A percentile compares a stretch with the other conserved stretches of the same genome.
Evolutionary conservation across 495 filamentous ascomycete species (phyloP).

Genomic region (Neurospora sp.): DNA sequence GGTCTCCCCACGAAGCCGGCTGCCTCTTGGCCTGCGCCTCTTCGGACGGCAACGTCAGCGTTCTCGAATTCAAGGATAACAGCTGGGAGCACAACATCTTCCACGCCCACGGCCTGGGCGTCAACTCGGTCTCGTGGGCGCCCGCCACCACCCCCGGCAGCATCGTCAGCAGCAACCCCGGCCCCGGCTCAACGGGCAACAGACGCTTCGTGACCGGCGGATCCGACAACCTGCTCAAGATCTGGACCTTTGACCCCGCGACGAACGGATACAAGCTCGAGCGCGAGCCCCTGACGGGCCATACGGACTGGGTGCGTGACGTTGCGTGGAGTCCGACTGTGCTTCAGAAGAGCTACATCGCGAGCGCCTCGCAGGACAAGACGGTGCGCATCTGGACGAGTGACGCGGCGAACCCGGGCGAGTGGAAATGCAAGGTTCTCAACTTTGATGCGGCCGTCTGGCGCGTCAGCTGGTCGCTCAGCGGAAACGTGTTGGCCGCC

Average conservation of each 20-base stretch:
- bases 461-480: slow-evolving; percentile 96
- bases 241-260: slow-evolving; percentile 58
- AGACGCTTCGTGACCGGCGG: slow-evolving; percentile 89
- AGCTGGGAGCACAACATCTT: slow-evolving; percentile 78
- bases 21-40: slow-evolving; percentile 92
- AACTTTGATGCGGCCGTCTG: slow-evolving; percentile 83
- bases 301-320: slow-evolving; percentile 96
- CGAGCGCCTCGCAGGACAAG: slow-evolving; percentile 88
- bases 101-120: slow-evolving; percentile 82
- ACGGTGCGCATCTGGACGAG: slow-evolving; percentile 95
- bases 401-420: slow-evolving; percentile 43
- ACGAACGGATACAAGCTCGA: slow-evolving; percentile 43
- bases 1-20: slow-evolving; percentile 93
- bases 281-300: slow-evolving; percentile 53
- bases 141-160: slow-evolving; percentile 71
- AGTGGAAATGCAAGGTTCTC: slow-evolving; percentile 77
- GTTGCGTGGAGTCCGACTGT: slow-evolving; percentile 95
- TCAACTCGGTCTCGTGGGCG: slow-evolving; percentile 93
- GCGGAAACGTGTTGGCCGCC: slow-evolving; percentile 93
- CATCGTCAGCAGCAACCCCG: slow-evolving; percentile 61
- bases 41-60: slow-evolving; percentile 82
- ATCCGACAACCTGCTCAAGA: slow-evolving; percentile 82
- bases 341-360: slow-evolving; percentile 90
- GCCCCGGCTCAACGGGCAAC: slow-evolving; percentile 45
- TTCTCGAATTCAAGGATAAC: slow-evolving; percentile 95